Evolutionary conservation across 768 basidiomycete species (phyloP).

Genomic region (Amylocystis lapponica): DNA sequence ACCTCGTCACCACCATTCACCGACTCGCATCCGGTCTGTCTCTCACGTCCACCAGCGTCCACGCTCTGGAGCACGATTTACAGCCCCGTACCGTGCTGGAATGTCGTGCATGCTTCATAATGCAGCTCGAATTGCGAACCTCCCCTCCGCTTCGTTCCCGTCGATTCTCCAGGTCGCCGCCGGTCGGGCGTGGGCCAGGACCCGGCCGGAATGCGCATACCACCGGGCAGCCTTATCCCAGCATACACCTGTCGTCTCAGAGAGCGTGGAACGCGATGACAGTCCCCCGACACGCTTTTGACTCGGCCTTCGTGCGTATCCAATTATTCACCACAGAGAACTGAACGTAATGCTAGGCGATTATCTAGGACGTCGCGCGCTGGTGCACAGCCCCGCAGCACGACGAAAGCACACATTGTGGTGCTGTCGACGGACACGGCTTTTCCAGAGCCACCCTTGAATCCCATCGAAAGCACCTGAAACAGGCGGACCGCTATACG

Average conservation of each 20-base stretch:
- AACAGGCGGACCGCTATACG: no score
- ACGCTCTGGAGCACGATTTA: constrained; percentile 1
- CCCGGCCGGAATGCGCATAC: constrained; percentile 17
- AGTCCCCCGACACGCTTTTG: background rate
- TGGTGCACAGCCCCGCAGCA: no score
- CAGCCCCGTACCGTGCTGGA: constrained; percentile 11
- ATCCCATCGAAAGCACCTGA: no score
- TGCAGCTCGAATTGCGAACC: constrained; percentile 26
- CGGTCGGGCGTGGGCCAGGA: constrained; percentile 37
- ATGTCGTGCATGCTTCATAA: constrained; percentile 37
- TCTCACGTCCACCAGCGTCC: background rate
- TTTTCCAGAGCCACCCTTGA: no score
- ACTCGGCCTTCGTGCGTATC: background rate
- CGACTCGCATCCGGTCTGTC: background rate
- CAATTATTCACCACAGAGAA: no score
- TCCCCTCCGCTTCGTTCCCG: constrained; percentile 26
- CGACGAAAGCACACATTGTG: no score
- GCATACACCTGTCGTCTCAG: no score
- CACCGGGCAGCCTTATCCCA: constrained; percentile 10
- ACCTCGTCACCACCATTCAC: background rate
- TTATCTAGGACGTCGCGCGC: no score
- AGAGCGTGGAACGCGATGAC: no score
- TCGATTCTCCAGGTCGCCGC: constrained; percentile 44
- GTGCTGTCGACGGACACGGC: no score
- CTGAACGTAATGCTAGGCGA: no score